phyloP scores from a whole-genome alignment of 2,329 filamentous ascomycete species.

The Ceratocystis cubensis region DNA sequence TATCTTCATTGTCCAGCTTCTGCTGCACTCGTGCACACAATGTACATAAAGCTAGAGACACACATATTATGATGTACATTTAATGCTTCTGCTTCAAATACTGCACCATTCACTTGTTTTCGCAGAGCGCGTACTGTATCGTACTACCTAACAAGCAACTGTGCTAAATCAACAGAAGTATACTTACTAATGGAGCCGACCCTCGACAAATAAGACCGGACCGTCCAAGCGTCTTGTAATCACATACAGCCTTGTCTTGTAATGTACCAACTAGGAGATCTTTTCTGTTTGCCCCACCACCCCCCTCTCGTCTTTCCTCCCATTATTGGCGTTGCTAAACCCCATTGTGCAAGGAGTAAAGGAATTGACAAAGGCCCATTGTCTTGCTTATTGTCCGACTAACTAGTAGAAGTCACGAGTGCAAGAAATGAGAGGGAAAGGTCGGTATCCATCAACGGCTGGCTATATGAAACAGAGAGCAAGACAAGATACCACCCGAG shows the following conservation, averaged over 20 bases:
- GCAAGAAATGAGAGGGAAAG: not conserved
- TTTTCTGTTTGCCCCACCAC: not conserved
- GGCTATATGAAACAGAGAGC: not conserved
- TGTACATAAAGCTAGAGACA: not conserved
- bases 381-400: slow-evolving; percentile 6
- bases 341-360: not conserved
- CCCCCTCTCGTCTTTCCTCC: not conserved
- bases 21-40: not conserved
- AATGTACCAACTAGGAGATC: not conserved
- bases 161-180: not conserved
- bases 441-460: not conserved
- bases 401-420: not conserved
- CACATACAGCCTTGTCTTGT: not conserved
- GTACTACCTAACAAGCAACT: too few species aligned
- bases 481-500: not conserved
- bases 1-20: not conserved
- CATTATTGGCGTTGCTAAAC: not conserved
- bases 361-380: slow-evolving; percentile 10
- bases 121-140: too few species aligned
- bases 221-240: not conserved
- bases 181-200: not conserved
- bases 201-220: not conserved
- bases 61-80: too few species aligned
- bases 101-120: not conserved
- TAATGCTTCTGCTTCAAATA: not conserved